Percentiles rank a stretch among this genome's conserved stretches.
Evolutionary conservation across 495 filamentous ascomycete genomes (phyloP).

Genomic region (Aspergillus taichungensis): DNA sequence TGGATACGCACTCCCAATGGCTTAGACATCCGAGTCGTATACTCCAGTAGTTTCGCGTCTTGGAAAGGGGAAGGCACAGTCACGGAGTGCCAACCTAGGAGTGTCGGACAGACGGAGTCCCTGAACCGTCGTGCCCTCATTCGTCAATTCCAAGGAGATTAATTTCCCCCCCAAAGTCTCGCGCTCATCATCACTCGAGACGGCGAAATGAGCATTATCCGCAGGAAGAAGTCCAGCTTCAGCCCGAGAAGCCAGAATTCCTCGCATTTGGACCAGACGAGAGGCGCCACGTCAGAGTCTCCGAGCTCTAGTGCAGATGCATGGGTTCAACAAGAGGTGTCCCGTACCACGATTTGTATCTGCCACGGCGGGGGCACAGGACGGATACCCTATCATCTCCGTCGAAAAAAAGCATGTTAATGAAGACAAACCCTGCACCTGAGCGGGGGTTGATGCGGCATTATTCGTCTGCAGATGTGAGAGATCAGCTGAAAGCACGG

Average conservation of each 20-base stretch:
- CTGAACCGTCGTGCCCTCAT: conserved; percentile 5
- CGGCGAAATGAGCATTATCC: conserved; percentile 14
- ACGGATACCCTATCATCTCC: conserved; percentile 32
- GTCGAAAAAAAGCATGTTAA: conserved; percentile 20
- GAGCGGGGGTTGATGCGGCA: conserved; percentile 36
- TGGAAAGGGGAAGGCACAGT: conserved; percentile 4
- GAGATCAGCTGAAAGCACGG: conserved; percentile 41
- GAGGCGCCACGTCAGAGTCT: conserved; percentile 42
- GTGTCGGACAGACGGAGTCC: conserved; percentile 13
- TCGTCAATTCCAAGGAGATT: conserved; percentile 8
- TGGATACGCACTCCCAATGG: conserved; percentile 18
- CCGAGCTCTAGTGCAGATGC: conserved; percentile 39
- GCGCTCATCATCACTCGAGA: conserved; percentile 3
- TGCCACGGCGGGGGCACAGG: conserved; percentile 27
- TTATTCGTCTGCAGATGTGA: conserved; percentile 37
- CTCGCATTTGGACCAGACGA: conserved; percentile 26
- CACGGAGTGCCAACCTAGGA: conserved; percentile 9
- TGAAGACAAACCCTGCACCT: conserved; percentile 35
- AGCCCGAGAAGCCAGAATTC: conserved; percentile 22
- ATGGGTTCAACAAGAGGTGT: conserved; percentile 35
- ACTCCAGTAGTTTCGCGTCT: conserved; percentile 20
- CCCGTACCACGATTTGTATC: conserved; percentile 36
- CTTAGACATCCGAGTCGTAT: conserved; percentile 14
- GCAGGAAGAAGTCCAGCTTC: conserved; percentile 20
- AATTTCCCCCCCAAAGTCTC: conserved; percentile 3